Conservation (phyloP, 2,329 filamentous ascomycete genomes). For the Rutstroemia sp. region DNA sequence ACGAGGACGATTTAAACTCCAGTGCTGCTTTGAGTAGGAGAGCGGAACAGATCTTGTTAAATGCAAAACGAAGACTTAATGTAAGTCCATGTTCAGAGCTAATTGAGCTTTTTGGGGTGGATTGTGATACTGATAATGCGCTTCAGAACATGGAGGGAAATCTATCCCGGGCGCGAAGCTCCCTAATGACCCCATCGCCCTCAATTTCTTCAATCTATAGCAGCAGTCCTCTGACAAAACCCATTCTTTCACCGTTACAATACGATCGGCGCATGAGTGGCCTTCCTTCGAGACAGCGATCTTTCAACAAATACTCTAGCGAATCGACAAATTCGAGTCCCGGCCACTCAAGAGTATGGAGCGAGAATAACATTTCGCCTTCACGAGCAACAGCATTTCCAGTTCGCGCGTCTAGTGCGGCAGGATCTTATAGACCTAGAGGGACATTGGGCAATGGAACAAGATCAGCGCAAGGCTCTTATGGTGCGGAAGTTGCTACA, state of each 20-base stretch:
- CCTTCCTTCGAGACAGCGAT: constrained; percentile 20
- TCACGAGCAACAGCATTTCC: constrained; percentile 36
- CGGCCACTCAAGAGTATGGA: constrained; percentile 53
- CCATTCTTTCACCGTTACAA: constrained; percentile 26
- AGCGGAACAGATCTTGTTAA: constrained; percentile 85
- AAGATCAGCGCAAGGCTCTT: constrained; percentile 1
- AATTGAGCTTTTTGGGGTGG: neutral
- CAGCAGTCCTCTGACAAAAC: constrained; percentile 31
- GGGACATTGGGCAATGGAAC: constrained; percentile 12
- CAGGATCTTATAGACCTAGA: constrained; percentile 39
- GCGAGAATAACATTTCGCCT: constrained; percentile 48
- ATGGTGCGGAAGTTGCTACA: constrained; percentile 12
- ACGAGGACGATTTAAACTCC: constrained; percentile 55
- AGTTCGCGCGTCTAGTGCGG: constrained; percentile 57
- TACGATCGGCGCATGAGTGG: constrained; percentile 13
- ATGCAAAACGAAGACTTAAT: constrained; percentile 82
- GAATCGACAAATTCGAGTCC: constrained; percentile 30
- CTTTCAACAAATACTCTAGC: constrained; percentile 13
- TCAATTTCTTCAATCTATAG: constrained; percentile 39
- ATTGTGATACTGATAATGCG: constrained; percentile 12
- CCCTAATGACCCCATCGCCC: constrained; percentile 45
- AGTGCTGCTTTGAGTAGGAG: constrained; percentile 71
- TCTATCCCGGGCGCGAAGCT: constrained; percentile 67
- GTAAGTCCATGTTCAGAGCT: constrained; percentile 42
- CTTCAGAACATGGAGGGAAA: constrained; percentile 88